Evolutionary conservation across 2,329 filamentous ascomycete genomes (phyloP), one percentile per base, ranked within the genome.

Genomic region (Plectosphaerella cucumerina): DNA sequence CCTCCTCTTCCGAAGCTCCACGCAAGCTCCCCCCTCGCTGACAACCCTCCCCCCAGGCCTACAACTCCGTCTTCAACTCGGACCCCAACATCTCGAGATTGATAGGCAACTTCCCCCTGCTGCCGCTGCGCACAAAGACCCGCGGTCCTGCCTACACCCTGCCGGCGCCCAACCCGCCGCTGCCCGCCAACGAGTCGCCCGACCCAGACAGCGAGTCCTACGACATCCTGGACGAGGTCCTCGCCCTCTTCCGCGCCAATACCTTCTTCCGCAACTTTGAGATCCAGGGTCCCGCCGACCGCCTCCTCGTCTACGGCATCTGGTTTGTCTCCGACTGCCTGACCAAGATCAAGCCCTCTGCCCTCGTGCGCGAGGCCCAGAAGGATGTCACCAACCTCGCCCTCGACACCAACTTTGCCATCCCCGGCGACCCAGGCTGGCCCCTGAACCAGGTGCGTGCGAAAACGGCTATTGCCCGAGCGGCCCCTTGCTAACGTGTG

Each of bases 191-290:
- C 68, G 81, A 85, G 70, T 84, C 76, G 61, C 86, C 77, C 62
- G 90, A 97, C 69, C 87, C 91, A 47, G 90, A 94, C 69, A 86
- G 84, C 70, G 90, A 96, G 70, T 92, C 88, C 64, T 97, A 97
- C 78, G 94, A 99, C 75, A 89, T 94, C 56, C 82, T 97, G 50
- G 94, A 99, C 73, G 94, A 99, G 77, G 85, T 95, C 48, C 81
- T 99, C 50, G 81, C 86, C 12, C 82, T 97, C 47, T 99, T 97
- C 81, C 90, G 94, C 58, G 93, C 94, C 63, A 97, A 99, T 77
- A 97, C 93, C 54, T 93, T 99, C 73, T 99, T 97, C 81, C 89
- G 94, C 64, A 99, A 97, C 80, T 99, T 99, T 64, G 94, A 97
- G 78, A 96, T 97, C 76, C 93, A 96, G 73, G 94, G 94, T 14